Evolutionary conservation across 805 yeast genomes (phyloP), one percentile per base, ranked within the genome.

Genomic region (Alloascoidea africana): DNA sequence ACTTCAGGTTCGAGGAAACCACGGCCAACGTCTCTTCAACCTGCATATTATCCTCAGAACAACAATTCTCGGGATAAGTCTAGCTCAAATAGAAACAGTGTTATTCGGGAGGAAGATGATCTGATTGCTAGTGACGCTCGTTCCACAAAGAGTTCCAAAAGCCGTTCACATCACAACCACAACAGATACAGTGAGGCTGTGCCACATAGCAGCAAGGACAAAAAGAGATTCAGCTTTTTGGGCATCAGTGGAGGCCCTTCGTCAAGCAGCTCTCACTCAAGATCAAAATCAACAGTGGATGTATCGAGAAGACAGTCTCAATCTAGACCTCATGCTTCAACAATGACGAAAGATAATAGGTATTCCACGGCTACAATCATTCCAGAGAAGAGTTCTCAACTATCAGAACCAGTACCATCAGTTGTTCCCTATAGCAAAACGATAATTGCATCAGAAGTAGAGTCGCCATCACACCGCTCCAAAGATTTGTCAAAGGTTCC

Each of bases 151-250:
- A n/a, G n/a, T n/a, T n/a, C n/a, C n/a, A n/a, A n/a, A n/a, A n/a
- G n/a, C n/a, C n/a, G n/a, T n/a, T n/a, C n/a, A n/a, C n/a, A n/a
- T n/a, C n/a, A n/a, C n/a, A n/a, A n/a, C n/a, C n/a, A n/a, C n/a
- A n/a, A n/a, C n/a, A n/a, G n/a, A n/a, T n/a, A n/a, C n/a, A n/a
- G n/a, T n/a, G n/a, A n/a, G n/a, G n/a, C n/a, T n/a, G n/a, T n/a
- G n/a, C 37, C 33, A 52, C 45, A 36, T 14, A 16, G 18, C 36
- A 36, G 27, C 18, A 17, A 18, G 3, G 39, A 55, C 36, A 45
- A 44, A 33, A 63, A 62, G 43, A 51, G 70, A 42, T 63, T 63
- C 44, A 62, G 68, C 44, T 51, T 64, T 36, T 43, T 63, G 19
- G 60, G 68, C 2, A 55, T 60, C 44, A 55, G 58, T 39, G n/a